These are phyloP conservation scores for Rubia peregrina DNA, from an alignment of 305 asterid genomes.

Conservation along the genomic window DNA sequence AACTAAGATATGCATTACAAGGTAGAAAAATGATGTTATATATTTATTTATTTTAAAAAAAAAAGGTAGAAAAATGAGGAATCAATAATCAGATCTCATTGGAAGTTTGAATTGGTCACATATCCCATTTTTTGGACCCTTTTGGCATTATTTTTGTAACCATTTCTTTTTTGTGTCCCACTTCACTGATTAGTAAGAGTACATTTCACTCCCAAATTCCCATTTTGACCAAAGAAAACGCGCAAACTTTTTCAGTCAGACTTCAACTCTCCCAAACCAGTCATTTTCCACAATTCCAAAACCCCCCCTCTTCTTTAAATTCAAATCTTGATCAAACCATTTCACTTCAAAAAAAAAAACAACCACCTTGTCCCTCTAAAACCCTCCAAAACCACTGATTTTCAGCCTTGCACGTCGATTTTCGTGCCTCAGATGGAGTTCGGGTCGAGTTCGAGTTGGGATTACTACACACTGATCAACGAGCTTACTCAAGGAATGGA, in stretches of 20 bases:
- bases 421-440: slow-evolving; percentile 35
- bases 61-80: neutral
- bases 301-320: slow-evolving; percentile 17
- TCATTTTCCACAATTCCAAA: slow-evolving; percentile 19
- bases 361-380: neutral
- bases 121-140: neutral
- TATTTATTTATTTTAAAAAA: too few relatives aligned
- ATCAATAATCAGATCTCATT: neutral
- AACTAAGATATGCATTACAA: neutral
- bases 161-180: neutral
- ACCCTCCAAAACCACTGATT: neutral
- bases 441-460: slow-evolving; percentile 27
- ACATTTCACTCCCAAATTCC: slow-evolving; percentile 1
- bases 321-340: slow-evolving; percentile 12
- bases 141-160: neutral
- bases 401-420: too few relatives aligned
- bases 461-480: slow-evolving; percentile 38
- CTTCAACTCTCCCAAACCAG: slow-evolving; percentile 16
- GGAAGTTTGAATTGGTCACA: slow-evolving; percentile 27
- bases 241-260: slow-evolving; percentile 24
- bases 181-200: slow-evolving; percentile 6
- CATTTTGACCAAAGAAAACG: slow-evolving; percentile 25
- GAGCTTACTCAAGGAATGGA: slow-evolving; percentile 73
- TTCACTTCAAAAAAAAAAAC: neutral
- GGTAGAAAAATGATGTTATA: neutral